These are phyloP conservation scores for Lagenaria siceraria DNA, from an alignment of 306 rosid species.

Conservation along the genomic window DNA sequence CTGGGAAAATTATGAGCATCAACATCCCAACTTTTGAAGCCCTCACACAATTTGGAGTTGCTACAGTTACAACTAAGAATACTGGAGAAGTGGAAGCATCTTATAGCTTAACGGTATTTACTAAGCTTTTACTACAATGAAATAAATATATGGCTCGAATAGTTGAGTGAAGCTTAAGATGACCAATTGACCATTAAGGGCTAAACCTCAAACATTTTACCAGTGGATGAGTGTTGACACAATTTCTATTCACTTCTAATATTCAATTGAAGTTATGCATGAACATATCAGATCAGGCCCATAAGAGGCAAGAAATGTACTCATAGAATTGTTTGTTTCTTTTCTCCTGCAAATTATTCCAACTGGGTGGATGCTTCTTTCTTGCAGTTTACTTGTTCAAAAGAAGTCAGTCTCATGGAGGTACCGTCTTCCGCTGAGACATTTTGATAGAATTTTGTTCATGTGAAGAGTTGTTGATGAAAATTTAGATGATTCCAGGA, in stretches of 20 bases:
- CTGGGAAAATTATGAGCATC: constrained; percentile 72
- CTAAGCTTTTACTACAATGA: neutral
- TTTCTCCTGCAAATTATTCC: neutral
- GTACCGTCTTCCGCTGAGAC: constrained; percentile 17
- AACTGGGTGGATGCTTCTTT: constrained; percentile 13
- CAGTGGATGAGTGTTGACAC: no score
- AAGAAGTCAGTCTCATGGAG: constrained; percentile 82
- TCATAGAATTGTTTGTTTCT: neutral
- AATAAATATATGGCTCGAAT: neutral
- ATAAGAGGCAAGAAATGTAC: neutral
- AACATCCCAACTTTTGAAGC: constrained; percentile 80
- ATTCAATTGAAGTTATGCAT: no score
- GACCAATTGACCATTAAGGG: no score
- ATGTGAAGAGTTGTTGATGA: neutral
- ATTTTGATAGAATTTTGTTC: neutral
- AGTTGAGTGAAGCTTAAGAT: neutral
- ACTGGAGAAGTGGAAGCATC: constrained; percentile 96
- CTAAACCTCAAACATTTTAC: no score
- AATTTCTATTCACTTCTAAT: no score
- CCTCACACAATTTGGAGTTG: constrained; percentile 78
- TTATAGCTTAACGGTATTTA: constrained; percentile 78
- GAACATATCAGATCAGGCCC: no score
- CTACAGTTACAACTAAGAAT: constrained; percentile 60
- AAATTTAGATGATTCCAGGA: constrained; percentile 36
- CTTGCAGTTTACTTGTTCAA: constrained; percentile 90